Evolutionary conservation across 495 filamentous ascomycete genomes (phyloP).

Genomic region (Aspergillus olivimuriae): DNA sequence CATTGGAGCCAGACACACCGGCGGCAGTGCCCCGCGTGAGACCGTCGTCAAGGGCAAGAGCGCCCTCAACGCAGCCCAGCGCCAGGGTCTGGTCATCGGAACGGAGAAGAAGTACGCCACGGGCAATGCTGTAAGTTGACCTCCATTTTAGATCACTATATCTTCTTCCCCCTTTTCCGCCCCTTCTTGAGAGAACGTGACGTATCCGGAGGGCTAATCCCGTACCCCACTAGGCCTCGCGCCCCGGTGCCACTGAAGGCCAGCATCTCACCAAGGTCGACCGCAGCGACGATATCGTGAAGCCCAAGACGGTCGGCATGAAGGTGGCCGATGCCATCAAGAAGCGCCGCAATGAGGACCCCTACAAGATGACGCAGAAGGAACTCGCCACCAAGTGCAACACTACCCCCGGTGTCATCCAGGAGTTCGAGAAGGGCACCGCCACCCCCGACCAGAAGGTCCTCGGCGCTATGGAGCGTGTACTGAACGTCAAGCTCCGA

Average conservation of each 20-base stretch:
- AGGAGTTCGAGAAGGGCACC: slow-evolving; percentile 78
- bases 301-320: slow-evolving; percentile 81
- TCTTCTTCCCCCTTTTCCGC: neutral
- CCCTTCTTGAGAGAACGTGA: neutral
- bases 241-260: slow-evolving; percentile 63
- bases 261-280: slow-evolving; percentile 98
- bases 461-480: slow-evolving; percentile 70
- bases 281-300: slow-evolving; percentile 94
- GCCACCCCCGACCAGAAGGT: slow-evolving; percentile 83
- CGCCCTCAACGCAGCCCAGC: slow-evolving; percentile 85
- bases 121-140: slow-evolving; percentile 70
- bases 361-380: slow-evolving; percentile 89
- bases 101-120: slow-evolving; percentile 90
- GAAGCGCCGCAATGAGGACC: slow-evolving; percentile 62
- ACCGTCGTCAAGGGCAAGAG: slow-evolving; percentile 81
- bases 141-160: too few species aligned
- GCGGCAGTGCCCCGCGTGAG: slow-evolving; percentile 60
- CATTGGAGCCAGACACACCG: slow-evolving; percentile 78
- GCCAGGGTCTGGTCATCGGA: slow-evolving; percentile 65
- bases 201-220: neutral
- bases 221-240: slow-evolving; percentile 39
- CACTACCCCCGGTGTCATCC: slow-evolving; percentile 70
- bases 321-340: slow-evolving; percentile 79
- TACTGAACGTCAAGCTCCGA: slow-evolving; percentile 78
- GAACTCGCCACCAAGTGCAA: slow-evolving; percentile 93